Evolutionary conservation across 371 early-diverging fungal genomes (phyloP), one percentile per base, ranked within the genome.

Genomic region (Lichtheimia hyalospora): DNA sequence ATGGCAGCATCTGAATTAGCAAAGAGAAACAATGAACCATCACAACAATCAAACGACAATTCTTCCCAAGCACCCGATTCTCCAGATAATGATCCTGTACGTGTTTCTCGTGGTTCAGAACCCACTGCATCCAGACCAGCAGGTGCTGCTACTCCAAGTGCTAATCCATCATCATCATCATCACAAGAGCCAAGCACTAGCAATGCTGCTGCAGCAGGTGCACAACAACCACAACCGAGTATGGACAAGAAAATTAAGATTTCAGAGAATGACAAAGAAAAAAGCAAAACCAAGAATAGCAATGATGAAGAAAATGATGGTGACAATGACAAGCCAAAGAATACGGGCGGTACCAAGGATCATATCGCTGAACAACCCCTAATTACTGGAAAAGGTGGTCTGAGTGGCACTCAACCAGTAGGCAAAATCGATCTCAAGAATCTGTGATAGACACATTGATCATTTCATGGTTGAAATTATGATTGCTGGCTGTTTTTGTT

Each of bases 391-490:
- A 24, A 61, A 8, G 74, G 74, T 56, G 70, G 74, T 1, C 44
- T 74, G 3, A 70, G 66, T 28, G 74, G 70, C 5, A 50, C 67
- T 21, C 74, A 74, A 49, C 70, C 70, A 16, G 74, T 74, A 34
- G 70, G 68, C 1, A 68, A 74, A 54, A 54, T 74, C 28, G 66
- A 70, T 50, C 49, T 74, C n/a, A 52, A 70, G 16, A 53, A 62
- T 12, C 42, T 69, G 42, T 70, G 61, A 61, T 42, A n/a, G 2
- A 20, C 23, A 14, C 24, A 20, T 20, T 7, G 23, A 49, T 49
- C 7, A 24, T 12, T 5, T 49, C 12, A 49, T 16, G 13, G 16
- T 23, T 24, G 5, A 23, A 21, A 50, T 23, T 14, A 24, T 50
- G 34, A 46, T 46, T 34, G 10, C 2, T 34, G 34, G 10, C 34